These are phyloP conservation scores for Neurospora crassa DNA, from an alignment of 2,329 filamentous ascomycete species.

Conservation along the genomic window DNA sequence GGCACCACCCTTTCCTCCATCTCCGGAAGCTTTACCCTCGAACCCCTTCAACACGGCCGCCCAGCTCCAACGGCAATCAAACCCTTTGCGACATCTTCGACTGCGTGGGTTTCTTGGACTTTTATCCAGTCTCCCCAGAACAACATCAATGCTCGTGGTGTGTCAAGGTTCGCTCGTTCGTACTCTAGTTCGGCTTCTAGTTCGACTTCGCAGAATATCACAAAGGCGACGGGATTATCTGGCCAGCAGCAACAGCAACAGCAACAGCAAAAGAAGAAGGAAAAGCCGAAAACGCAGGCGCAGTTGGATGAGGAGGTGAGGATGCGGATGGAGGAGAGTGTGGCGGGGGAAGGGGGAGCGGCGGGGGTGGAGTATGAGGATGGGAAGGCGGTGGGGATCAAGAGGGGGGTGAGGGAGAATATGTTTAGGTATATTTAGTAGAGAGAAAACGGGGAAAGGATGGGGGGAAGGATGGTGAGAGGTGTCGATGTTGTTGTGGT, in stretches of 20 bases:
- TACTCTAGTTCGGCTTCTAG: not conserved
- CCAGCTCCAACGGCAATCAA: not conserved
- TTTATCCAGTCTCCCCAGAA: not conserved
- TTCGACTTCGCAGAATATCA: not conserved
- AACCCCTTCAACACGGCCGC: not conserved
- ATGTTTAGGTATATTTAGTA: slow-evolving; percentile 72
- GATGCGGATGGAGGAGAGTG: slow-evolving; percentile 49
- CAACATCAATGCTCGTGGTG: not conserved
- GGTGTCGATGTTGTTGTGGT: too few relatives aligned
- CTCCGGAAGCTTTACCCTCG: not conserved
- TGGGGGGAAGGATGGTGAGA: too few relatives aligned
- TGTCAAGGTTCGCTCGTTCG: not conserved
- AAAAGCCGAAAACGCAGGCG: slow-evolving; percentile 41
- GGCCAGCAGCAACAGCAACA: not conserved
- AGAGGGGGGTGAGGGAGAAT: slow-evolving; percentile 63
- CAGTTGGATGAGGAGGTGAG: slow-evolving; percentile 59
- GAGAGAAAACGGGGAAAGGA: too few relatives aligned
- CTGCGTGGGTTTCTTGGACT: not conserved
- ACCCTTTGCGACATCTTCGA: not conserved
- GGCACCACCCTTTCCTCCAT: not conserved
- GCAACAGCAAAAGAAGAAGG: slow-evolving; percentile 4
- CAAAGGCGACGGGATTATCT: not conserved
- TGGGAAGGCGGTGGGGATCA: slow-evolving; percentile 62
- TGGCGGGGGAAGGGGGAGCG: slow-evolving; percentile 60
- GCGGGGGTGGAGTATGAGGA: slow-evolving; percentile 68